Percentiles rank a stretch among this genome's conserved stretches.
These are phyloP conservation scores for Pyronema omphalodes DNA, from an alignment of 495 filamentous ascomycete species.

Conservation along the genomic window DNA sequence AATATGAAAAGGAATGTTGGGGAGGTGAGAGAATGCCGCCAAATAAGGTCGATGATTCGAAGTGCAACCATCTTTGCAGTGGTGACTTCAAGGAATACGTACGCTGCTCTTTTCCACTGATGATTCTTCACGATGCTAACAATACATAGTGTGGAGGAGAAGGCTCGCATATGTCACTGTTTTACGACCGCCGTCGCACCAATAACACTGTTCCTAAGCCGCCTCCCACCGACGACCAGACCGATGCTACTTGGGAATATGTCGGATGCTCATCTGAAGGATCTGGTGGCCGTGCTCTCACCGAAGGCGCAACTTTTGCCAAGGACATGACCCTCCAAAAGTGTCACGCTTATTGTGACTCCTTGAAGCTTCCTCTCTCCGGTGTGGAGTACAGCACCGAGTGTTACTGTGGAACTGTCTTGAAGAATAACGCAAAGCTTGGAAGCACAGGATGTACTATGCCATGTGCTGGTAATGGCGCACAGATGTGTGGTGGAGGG, in stretches of 20 bases:
- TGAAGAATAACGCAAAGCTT: conserved; percentile 19
- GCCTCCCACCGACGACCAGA: neutral
- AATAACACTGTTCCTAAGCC: conserved; percentile 1
- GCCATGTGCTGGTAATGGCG: conserved; percentile 24
- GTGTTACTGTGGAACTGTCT: conserved; percentile 26
- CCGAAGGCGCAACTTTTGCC: conserved; percentile 6
- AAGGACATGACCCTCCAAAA: conserved; percentile 9
- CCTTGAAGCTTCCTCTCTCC: conserved; percentile 7
- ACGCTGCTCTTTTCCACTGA: neutral
- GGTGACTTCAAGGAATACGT: conserved; percentile 24
- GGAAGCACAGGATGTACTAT: conserved; percentile 23
- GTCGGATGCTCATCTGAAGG: conserved; percentile 18
- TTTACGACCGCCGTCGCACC: conserved; percentile 22
- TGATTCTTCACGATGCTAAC: neutral
- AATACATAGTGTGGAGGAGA: conserved; percentile 26
- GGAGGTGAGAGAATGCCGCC: conserved; percentile 25
- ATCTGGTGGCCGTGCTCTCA: conserved; percentile 11
- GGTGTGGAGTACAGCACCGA: conserved; percentile 19
- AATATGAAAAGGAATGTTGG: conserved; percentile 27
- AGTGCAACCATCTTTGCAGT: conserved; percentile 26
- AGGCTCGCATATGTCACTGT: conserved; percentile 28
- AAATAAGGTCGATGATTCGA: conserved; percentile 19
- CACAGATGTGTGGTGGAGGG: conserved; percentile 29
- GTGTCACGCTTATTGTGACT: conserved; percentile 14
- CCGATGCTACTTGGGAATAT: conserved; percentile 4